Evolutionary conservation across 2,329 filamentous ascomycete species (phyloP).

Genomic region (Calonectria hongkongensis): DNA sequence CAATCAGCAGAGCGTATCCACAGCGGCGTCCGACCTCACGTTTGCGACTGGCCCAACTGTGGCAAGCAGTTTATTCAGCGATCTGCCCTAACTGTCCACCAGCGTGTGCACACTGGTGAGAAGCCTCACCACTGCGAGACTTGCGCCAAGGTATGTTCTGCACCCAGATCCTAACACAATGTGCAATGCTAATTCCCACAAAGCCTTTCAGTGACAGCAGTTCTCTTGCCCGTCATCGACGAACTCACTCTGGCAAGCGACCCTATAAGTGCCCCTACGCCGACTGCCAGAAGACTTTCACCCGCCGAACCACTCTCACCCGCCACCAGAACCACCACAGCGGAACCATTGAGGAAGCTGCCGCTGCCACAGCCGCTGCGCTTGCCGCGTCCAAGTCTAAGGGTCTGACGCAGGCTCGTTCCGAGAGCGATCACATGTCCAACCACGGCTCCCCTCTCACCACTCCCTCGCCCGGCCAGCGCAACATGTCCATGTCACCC

Average conservation of each 20-base stretch:
- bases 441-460: slow-evolving; percentile 84
- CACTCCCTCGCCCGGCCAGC: slow-evolving; percentile 89
- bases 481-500: slow-evolving; percentile 87
- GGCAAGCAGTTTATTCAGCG: slow-evolving; percentile 98
- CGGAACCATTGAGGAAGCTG: slow-evolving; percentile 95
- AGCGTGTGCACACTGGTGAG: slow-evolving; percentile 96
- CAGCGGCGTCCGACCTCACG: slow-evolving; percentile 91
- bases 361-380: slow-evolving; percentile 89
- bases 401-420: slow-evolving; percentile 71
- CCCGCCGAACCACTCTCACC: slow-evolving; percentile 93
- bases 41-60: slow-evolving; percentile 91
- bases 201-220: slow-evolving; percentile 98
- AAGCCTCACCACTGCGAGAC: slow-evolving; percentile 99
- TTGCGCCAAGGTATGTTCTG: slow-evolving; percentile 87
- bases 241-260: slow-evolving; percentile 95
- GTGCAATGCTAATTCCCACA: slow-evolving; percentile 39
- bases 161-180: neutral
- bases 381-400: slow-evolving; percentile 75
- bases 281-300: slow-evolving; percentile 99
- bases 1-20: slow-evolving; percentile 90
- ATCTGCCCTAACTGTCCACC: slow-evolving; percentile 95
- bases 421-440: slow-evolving; percentile 82
- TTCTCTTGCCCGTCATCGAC: slow-evolving; percentile 92
- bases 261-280: slow-evolving; percentile 98
- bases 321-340: slow-evolving; percentile 97